A percentile compares a stretch with the other conserved stretches of the same genome.
These are phyloP conservation scores for Lepidopterella palustris DNA, from an alignment of 495 filamentous ascomycete genomes.

Conservation along the genomic window DNA sequence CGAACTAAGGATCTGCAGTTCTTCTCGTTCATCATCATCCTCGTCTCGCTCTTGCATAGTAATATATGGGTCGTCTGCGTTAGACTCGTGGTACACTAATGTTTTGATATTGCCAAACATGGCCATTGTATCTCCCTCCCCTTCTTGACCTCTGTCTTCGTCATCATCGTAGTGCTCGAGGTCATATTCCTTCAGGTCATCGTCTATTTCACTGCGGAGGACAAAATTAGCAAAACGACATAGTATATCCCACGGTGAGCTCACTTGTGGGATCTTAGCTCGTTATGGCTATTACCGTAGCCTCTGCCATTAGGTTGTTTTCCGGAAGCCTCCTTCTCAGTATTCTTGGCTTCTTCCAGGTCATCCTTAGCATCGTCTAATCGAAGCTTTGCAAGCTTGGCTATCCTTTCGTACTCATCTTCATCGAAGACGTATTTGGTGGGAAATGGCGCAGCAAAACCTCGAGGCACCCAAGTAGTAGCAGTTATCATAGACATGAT, in stretches of 20 bases:
- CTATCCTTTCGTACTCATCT: constrained; percentile 85
- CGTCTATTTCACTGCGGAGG: constrained; percentile 54
- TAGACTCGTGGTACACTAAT: constrained; percentile 85
- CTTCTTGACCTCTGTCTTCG: constrained; percentile 52
- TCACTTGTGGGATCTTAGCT: constrained; percentile 17
- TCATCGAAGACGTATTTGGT: constrained; percentile 88
- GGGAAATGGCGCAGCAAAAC: constrained; percentile 86
- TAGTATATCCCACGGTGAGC: not conserved
- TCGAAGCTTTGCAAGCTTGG: constrained; percentile 78
- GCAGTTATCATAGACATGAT: constrained; percentile 89
- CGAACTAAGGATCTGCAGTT: constrained; percentile 83
- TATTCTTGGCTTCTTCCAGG: constrained; percentile 59
- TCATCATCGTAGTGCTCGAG: constrained; percentile 91
- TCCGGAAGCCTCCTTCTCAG: constrained; percentile 32
- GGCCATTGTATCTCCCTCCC: constrained; percentile 61
- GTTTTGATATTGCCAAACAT: constrained; percentile 95
- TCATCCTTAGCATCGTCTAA: constrained; percentile 89
- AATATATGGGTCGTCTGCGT: constrained; percentile 93
- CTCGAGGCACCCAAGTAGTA: constrained; percentile 87
- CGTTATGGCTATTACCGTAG: not conserved
- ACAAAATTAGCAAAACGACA: not conserved
- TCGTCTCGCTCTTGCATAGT: constrained; percentile 74
- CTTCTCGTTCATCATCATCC: constrained; percentile 83
- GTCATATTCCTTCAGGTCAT: constrained; percentile 91
- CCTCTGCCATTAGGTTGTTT: constrained; percentile 24